These are phyloP conservation scores for Phytophthora macrochlamydospora DNA, from an alignment of 352 stramenopile genomes.

Conservation along the genomic window DNA sequence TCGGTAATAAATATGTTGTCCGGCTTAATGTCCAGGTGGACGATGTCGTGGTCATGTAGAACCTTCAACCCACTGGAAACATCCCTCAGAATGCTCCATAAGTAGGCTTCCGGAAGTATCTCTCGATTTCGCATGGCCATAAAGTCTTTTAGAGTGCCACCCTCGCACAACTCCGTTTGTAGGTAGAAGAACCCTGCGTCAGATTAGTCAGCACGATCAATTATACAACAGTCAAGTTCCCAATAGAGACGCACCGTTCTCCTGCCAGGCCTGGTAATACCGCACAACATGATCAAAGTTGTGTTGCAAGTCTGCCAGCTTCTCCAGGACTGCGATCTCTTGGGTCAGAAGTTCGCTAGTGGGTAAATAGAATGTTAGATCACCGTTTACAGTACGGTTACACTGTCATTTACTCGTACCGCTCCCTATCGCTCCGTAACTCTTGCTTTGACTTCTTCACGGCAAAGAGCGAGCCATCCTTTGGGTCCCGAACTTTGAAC, in stretches of 20 bases:
- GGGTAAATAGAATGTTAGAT: constrained; percentile 1
- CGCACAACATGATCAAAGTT: constrained; percentile 90
- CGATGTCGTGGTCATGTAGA: constrained; percentile 89
- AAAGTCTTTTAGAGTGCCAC: constrained; percentile 86
- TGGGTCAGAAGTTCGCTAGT: constrained; percentile 61
- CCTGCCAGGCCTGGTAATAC: constrained; percentile 95
- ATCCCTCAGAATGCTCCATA: constrained; percentile 84
- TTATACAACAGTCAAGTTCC: too few relatives aligned
- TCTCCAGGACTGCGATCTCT: constrained; percentile 67
- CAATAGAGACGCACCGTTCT: constrained; percentile 61
- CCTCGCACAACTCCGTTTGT: constrained; percentile 93
- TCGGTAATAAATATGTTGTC: constrained; percentile 94
- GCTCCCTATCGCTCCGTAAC: constrained; percentile 76
- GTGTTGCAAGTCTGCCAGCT: constrained; percentile 33
- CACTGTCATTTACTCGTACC: constrained; percentile 33
- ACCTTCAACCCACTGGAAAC: constrained; percentile 81
- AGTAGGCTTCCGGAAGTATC: constrained; percentile 51
- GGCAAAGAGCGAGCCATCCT: constrained; percentile 50
- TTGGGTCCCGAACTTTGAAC: constrained; percentile 55
- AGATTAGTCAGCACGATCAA: not conserved
- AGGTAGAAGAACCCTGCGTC: constrained; percentile 88
- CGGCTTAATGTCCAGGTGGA: constrained; percentile 97
- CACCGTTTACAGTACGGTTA: not conserved
- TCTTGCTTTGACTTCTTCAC: constrained; percentile 86
- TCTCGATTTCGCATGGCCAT: constrained; percentile 34